These are phyloP conservation scores for Arthrobotrys sphaeroides DNA, from an alignment of 2,329 filamentous ascomycete species.

Conservation along the genomic window DNA sequence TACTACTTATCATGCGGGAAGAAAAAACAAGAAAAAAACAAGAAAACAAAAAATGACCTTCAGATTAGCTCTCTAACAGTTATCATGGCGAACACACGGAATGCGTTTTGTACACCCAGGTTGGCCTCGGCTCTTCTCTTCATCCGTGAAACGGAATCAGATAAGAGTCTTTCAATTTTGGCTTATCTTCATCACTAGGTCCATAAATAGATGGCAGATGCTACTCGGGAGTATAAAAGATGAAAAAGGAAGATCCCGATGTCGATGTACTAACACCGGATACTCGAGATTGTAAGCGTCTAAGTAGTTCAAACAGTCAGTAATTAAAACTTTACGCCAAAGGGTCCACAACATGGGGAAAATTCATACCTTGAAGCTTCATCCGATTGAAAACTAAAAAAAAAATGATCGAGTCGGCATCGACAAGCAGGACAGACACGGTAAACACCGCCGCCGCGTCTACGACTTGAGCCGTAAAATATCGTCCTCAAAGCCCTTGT, in stretches of 20 bases:
- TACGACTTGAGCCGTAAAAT: slow-evolving; percentile 27
- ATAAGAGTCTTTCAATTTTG: slow-evolving; percentile 47
- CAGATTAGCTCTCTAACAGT: slow-evolving; percentile 54
- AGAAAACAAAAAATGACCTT: slow-evolving; percentile 35
- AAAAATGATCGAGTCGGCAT: slow-evolving; percentile 29
- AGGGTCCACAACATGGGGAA: not conserved
- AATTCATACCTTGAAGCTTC: slow-evolving; percentile 48
- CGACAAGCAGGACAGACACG: slow-evolving; percentile 42
- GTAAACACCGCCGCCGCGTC: slow-evolving; percentile 46
- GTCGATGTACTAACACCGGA: slow-evolving; percentile 22
- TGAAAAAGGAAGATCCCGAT: not conserved
- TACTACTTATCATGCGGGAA: not conserved
- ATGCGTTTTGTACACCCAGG: slow-evolving; percentile 39
- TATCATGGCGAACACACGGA: slow-evolving; percentile 53
- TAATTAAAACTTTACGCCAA: not conserved
- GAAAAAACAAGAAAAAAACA: not conserved
- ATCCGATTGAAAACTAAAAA: slow-evolving; percentile 53
- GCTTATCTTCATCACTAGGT: slow-evolving; percentile 53
- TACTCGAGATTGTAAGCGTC: slow-evolving; percentile 1
- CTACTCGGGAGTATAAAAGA: slow-evolving; percentile 22
- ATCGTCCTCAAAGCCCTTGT: slow-evolving; percentile 45
- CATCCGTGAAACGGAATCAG: slow-evolving; percentile 24
- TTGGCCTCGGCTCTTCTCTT: slow-evolving; percentile 40
- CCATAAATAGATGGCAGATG: slow-evolving; percentile 22
- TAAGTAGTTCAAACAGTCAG: not conserved